Conservation (phyloP, 768 basidiomycete species). For the Myochromella boudieri region DNA sequence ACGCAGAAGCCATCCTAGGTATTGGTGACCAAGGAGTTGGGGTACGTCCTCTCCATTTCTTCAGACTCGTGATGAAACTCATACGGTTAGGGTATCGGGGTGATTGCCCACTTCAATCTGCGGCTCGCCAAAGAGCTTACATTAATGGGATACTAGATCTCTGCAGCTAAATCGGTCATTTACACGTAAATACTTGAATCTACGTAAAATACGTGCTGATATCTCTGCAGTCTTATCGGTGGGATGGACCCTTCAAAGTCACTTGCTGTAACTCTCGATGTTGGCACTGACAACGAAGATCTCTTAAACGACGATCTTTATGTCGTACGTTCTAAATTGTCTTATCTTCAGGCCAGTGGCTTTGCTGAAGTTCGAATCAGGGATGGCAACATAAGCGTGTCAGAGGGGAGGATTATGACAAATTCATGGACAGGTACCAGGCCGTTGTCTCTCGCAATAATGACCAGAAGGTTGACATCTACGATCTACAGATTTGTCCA, state of each 20-base stretch:
- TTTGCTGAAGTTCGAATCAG: conserved; percentile 29
- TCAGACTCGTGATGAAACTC: neutral
- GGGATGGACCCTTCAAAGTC: conserved; percentile 64
- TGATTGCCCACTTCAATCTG: conserved; percentile 26
- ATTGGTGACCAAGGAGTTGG: conserved; percentile 68
- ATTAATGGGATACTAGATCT: conserved; percentile 46
- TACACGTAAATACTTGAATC: conserved; percentile 49
- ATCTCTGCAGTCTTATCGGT: conserved; percentile 49
- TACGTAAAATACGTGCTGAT: neutral
- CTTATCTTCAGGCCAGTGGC: neutral
- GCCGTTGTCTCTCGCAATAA: too few species aligned
- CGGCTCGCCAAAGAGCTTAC: neutral
- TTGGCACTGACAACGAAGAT: conserved; percentile 71
- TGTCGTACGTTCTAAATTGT: conserved; percentile 43
- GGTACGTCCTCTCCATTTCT: conserved; percentile 30
- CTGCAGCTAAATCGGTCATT: conserved; percentile 75
- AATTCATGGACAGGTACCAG: conserved; percentile 76
- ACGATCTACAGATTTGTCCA: conserved; percentile 61
- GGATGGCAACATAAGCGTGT: conserved; percentile 74
- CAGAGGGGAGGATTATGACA: conserved; percentile 71
- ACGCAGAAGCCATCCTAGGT: conserved; percentile 84
- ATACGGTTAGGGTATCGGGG: conserved; percentile 46
- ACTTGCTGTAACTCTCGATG: conserved; percentile 65
- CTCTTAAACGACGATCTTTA: conserved; percentile 66
- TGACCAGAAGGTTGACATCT: too few species aligned